Base-by-base conservation (phyloP, 2,329 filamentous ascomycete species). In the Thelonectria olida region DNA sequence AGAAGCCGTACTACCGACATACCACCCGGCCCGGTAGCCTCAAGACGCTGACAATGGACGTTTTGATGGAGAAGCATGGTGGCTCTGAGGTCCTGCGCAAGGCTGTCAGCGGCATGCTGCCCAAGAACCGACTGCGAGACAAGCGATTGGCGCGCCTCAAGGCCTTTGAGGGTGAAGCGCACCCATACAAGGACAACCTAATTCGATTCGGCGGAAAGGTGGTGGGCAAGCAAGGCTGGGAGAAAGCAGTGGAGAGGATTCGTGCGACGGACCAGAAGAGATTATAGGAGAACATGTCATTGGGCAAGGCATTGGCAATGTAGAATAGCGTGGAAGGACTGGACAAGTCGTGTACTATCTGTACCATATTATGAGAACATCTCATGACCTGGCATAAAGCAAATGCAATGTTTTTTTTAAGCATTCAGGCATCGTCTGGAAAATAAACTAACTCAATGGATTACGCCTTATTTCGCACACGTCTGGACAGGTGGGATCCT, bases 1-100 rank as follows among this genome's bases (percentile, higher is more conserved):
- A 97, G 82, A 99, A 99, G 84, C 90, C 89, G 68, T 99, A 99
- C 85, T 97, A 97, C 84, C 88, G 92, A 54, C 96, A 98, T 80
- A 96, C 90, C 68, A 98, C 96, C 22, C 86, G 93, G 12, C 96
- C 96, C 0, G 96, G 96, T 56, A 92, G 88, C 72, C 83, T 99
- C 72, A 91, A 91, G 81, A 85, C 89, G 73, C 92, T 99, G 76
- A 97, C 90, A 59, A 97, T 99, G 95, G 95, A 98, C 75, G 88
- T 89, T 69, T 87, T 99, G 84, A 96, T 97, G 85, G 90, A 88
- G 73, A 97, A 97, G 84, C 92, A 93, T 82, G 96, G 96, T 66
- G 96, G 96, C 50, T 90, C 90, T 36, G 96, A 99, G 84, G 90
- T 99, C 36, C 79, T 99, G 75, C 85, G 93, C 73, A 92, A 93